Base-by-base conservation (phyloP, 2,329 filamentous ascomycete species). In the Aspergillus pseudoviridinutans region DNA sequence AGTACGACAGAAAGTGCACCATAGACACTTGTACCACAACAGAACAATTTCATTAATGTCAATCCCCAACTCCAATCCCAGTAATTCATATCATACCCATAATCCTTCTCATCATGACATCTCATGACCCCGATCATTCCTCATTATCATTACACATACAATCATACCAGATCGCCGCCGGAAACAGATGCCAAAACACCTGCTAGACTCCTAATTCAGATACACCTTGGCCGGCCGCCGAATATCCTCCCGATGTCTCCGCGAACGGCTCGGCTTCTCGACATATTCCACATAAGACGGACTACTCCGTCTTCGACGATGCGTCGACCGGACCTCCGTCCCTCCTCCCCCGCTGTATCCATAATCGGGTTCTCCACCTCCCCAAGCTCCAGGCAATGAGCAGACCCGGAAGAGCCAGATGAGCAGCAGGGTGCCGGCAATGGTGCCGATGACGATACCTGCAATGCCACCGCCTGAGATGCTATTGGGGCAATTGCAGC, bases 361-460 rank as follows among this genome's bases (percentile, higher is more conserved):
- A 32, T 64, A 58, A 32, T 71, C 66, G 2, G 71, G 58, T 3
- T 67, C 59, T 1, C 57, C 61, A 4, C 64, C 65, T 3, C 61
- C 62, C 24, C 58, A 62, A 2, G 66, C 64, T 0, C 66, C 65
- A 4, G 66, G 65, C 8, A 68, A 51, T 20, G 58, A 56, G 44
- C 68, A 72, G 6, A 69, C 28, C 20, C 66, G 65, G 59, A 69
- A 69, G n/a, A 76, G 63, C 74, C 74, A 76, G 5, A 72, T 58
- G 5, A 76, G 53, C 4, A 76, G 59, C 2, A 75, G 64, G 0
- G 70, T 72, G 7, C 72, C 74, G 3, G 66, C 70, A 41, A 76
- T 73, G n/a, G 70, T 68, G 10, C 74, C 74, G 51, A 76, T 66
- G 20, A 76, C 73, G 50, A 76, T 76, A 9, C 74, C 74, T 0